A percentile compares a stretch with the other conserved stretches of the same genome.
phyloP scores from a whole-genome alignment of 179 eudicot genomes.

The Pouteria campechiana region DNA sequence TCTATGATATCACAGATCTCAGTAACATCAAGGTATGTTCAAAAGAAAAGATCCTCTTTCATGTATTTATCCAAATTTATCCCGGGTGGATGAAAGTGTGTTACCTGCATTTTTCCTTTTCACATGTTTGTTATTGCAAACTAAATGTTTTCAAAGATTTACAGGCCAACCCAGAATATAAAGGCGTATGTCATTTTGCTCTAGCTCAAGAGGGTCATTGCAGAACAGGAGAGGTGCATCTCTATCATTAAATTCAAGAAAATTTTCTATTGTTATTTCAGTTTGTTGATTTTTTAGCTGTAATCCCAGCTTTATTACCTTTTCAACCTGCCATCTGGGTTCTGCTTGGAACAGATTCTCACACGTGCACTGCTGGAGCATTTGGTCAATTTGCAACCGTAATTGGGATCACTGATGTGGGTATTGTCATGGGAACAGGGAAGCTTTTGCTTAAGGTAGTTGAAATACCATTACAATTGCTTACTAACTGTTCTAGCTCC shows the following conservation, averaged over 20 bases:
- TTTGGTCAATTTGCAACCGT: conserved; percentile 98
- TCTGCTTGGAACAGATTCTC: conserved; percentile 91
- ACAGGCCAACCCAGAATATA: conserved; percentile 95
- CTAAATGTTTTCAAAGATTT: conserved; percentile 7
- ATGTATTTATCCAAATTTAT: neutral
- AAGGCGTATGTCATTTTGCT: conserved; percentile 98
- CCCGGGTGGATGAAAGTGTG: neutral
- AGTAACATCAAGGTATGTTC: conserved; percentile 66
- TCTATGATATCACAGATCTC: conserved; percentile 86
- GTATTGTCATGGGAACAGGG: conserved; percentile 90
- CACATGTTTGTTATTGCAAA: neutral
- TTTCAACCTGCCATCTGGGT: conserved; percentile 29
- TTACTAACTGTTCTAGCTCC: no score
- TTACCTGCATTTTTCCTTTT: neutral
- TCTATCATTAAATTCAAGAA: neutral
- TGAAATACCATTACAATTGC: no score
- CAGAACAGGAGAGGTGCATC: conserved; percentile 94
- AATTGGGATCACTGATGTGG: conserved; percentile 95
- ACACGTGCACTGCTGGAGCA: conserved; percentile 98
- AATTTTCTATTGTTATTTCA: neutral
- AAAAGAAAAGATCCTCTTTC: neutral
- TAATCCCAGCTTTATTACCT: neutral
- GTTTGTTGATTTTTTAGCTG: neutral
- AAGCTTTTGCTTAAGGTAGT: conserved; percentile 93
- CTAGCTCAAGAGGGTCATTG: conserved; percentile 99